Base-by-base conservation (phyloP, 371 early-diverging fungal species). In the Mucor ambiguus region DNA sequence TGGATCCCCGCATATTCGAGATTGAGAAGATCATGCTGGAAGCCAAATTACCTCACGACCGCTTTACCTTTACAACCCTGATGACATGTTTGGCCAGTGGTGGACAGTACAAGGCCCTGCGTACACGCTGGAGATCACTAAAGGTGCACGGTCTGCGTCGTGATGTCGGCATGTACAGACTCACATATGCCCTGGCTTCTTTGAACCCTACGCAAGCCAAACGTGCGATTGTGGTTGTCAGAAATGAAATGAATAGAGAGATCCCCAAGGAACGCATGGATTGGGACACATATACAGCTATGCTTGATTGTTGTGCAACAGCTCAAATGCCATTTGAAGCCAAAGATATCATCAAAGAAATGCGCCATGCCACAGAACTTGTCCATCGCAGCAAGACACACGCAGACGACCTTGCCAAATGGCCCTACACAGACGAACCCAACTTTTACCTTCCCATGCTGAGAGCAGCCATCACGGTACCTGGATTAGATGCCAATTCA, bases 11-110 rank as follows among this genome's bases (percentile, higher is more conserved):
- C 26, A 28, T 83, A 16, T 79, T 77, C 61, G 77, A 80, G 22
- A 75, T 83, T 43, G 84, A 83, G 61, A 67, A 73, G 20, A 73
- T 80, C 43, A 83, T 83, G 81, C 48, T 81, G 12, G 75, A 73
- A 9, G 64, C 74, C 30, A 66, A 73, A 8, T n/a, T 83, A 12
- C 78, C 70, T 18, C 75, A 83, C 43, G 80, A 81, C 49, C 61
- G 74, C 30, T 63, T 62, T 9, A 75, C 81, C 8, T 71, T 81
- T 52, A 46, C 64, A n/a, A 69, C 72, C 2, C 30, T 76, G 14
- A 43, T 83, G 62, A 81, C 80, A 7, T 81, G 81, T 58, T 65
- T 83, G 11, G 84, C 80, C 20, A 71, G 69, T 6, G 69, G 73
- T 12, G 77, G 80, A 6, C 69, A 70, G 20, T 82, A 73, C 48